phyloP scores from a whole-genome alignment of 2,329 filamentous ascomycete species.

The Epichloe baconii region DNA sequence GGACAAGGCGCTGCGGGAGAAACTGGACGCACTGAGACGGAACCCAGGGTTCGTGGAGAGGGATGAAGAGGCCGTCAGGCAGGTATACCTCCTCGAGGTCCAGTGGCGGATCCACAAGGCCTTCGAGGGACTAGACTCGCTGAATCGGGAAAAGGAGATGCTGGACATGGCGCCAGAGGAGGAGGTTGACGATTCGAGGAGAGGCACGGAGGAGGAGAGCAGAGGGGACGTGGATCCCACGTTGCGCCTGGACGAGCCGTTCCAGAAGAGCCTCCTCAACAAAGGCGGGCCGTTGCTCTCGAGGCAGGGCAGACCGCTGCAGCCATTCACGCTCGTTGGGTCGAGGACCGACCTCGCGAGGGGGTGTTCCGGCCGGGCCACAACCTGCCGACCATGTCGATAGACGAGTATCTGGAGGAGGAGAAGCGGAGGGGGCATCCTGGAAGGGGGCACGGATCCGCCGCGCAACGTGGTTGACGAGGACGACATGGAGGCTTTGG shows the following conservation, averaged over 20 bases:
- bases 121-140: slow-evolving; percentile 76
- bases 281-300: slow-evolving; percentile 62
- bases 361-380: slow-evolving; percentile 86
- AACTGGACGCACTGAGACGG: slow-evolving; percentile 47
- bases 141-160: slow-evolving; percentile 75
- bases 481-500: slow-evolving; percentile 77
- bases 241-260: slow-evolving; percentile 58
- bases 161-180: slow-evolving; percentile 57
- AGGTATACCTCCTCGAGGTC: slow-evolving; percentile 65
- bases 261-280: slow-evolving; percentile 32
- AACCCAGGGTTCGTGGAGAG: slow-evolving; percentile 41
- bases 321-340: slow-evolving; percentile 79
- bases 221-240: slow-evolving; percentile 29
- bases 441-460: slow-evolving; percentile 77
- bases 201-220: slow-evolving; percentile 20
- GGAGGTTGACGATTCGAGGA: slow-evolving; percentile 26
- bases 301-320: slow-evolving; percentile 67
- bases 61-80: slow-evolving; percentile 74
- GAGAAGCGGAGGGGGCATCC: slow-evolving; percentile 74
- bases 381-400: slow-evolving; percentile 91
- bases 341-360: slow-evolving; percentile 61
- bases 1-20: slow-evolving; percentile 74
- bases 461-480: slow-evolving; percentile 65
- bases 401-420: slow-evolving; percentile 94
- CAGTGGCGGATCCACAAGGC: slow-evolving; percentile 62